These are phyloP conservation scores for Asparagopsis taxiformis DNA, from an alignment of 31 red algal species.

Conservation along the genomic window DNA sequence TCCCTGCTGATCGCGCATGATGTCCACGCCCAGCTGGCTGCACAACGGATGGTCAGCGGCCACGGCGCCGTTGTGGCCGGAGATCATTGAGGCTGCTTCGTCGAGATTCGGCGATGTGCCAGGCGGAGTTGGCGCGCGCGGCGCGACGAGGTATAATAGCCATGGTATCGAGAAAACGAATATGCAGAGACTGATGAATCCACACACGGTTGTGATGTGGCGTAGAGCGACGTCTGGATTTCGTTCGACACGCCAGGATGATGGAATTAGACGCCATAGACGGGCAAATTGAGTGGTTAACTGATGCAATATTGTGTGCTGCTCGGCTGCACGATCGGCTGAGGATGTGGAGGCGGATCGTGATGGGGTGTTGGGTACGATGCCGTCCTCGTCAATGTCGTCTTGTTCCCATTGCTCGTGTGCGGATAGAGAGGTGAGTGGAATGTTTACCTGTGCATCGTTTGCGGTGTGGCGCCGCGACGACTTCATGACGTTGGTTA, in stretches of 20 bases:
- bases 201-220: constrained; percentile 33
- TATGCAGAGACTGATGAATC: constrained; percentile 53
- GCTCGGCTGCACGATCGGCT: not conserved
- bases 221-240: constrained; percentile 24
- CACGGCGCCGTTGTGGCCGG: constrained; percentile 75
- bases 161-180: constrained; percentile 69
- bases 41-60: constrained; percentile 87
- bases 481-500: too few relatives aligned
- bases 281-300: constrained; percentile 24
- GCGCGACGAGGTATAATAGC: constrained; percentile 49
- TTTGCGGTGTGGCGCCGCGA: too few relatives aligned
- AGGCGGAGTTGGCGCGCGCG: constrained; percentile 60
- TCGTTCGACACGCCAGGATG: constrained; percentile 56
- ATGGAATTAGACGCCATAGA: constrained; percentile 32
- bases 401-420: not conserved
- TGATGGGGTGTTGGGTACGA: not conserved
- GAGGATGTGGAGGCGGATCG: not conserved
- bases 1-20: constrained; percentile 75
- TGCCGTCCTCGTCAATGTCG: not conserved
- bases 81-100: constrained; percentile 54
- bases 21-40: constrained; percentile 67
- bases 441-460: not conserved
- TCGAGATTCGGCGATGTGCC: constrained; percentile 51
- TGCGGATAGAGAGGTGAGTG: not conserved
- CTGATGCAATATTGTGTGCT: not conserved